Evolutionary conservation across 2,329 filamentous ascomycete species (phyloP).

Genomic region (Leptoxyphium fumago): DNA sequence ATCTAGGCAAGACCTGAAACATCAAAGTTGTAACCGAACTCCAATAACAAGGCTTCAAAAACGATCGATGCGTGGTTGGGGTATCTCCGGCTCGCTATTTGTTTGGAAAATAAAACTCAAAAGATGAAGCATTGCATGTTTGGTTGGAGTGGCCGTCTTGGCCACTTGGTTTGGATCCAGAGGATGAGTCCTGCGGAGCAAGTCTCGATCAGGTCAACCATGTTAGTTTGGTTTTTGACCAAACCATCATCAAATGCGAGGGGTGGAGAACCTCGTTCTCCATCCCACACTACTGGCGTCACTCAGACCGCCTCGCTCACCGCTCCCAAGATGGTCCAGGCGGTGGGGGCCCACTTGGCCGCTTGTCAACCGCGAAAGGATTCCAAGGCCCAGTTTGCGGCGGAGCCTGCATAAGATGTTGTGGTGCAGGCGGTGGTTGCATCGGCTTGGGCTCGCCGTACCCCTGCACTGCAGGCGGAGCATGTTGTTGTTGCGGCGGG

Average conservation of each 20-base stretch:
- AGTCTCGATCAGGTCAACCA: background rate
- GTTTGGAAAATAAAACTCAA: background rate
- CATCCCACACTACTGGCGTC: background rate
- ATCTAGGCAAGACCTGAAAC: too few species aligned
- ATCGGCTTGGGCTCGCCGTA: background rate
- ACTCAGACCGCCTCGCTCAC: background rate
- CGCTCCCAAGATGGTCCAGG: background rate
- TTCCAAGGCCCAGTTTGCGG: slow-evolving; percentile 21
- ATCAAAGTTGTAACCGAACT: too few species aligned
- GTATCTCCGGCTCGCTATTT: background rate
- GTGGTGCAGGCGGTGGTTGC: slow-evolving; percentile 2
- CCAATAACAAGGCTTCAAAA: too few species aligned
- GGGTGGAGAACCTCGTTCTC: background rate
- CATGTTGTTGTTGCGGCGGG: background rate
- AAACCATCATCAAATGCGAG: background rate
- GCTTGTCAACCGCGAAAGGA: slow-evolving; percentile 14
- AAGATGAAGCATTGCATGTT: background rate
- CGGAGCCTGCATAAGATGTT: slow-evolving; percentile 17
- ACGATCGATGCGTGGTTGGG: background rate
- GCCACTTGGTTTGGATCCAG: background rate
- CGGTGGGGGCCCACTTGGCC: slow-evolving; percentile 3
- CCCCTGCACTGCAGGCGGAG: background rate
- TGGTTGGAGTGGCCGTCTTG: too few species aligned
- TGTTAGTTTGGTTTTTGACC: background rate
- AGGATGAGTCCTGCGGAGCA: background rate